Conservation (phyloP, 495 filamentous ascomycete species). For the Halenospora varia region DNA sequence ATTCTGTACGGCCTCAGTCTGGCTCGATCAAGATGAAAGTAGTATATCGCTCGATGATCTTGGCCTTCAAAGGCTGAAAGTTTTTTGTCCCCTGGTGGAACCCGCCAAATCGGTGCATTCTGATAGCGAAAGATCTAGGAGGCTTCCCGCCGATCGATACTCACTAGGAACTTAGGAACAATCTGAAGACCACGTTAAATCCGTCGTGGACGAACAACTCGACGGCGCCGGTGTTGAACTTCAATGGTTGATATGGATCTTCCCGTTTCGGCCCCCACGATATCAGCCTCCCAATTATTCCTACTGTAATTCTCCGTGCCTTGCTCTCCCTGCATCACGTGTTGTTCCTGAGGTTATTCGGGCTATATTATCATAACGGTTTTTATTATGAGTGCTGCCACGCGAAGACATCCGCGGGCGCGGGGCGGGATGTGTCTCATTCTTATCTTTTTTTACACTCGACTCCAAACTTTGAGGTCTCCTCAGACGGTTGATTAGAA, state of each 20-base stretch:
- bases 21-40: background rate
- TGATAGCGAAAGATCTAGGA: background rate
- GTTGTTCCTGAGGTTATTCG: too few species aligned
- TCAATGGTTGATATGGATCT: background rate
- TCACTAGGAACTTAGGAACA: background rate
- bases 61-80: too few species aligned
- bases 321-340: background rate
- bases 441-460: slow-evolving; percentile 7
- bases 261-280: background rate
- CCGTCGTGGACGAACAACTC: too few species aligned
- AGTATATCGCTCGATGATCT: background rate
- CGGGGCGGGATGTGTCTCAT: background rate
- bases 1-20: too few species aligned
- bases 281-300: background rate
- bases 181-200: too few species aligned
- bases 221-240: too few species aligned
- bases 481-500: background rate
- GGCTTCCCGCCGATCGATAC: background rate
- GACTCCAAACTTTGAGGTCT: slow-evolving; percentile 4
- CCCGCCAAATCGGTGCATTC: background rate
- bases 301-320: too few species aligned
- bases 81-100: background rate
- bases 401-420: background rate
- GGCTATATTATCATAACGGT: too few species aligned
- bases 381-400: background rate